Evolutionary conservation across 2,329 filamentous ascomycete species (phyloP).

Genomic region (Fusarium sarcochroum): DNA sequence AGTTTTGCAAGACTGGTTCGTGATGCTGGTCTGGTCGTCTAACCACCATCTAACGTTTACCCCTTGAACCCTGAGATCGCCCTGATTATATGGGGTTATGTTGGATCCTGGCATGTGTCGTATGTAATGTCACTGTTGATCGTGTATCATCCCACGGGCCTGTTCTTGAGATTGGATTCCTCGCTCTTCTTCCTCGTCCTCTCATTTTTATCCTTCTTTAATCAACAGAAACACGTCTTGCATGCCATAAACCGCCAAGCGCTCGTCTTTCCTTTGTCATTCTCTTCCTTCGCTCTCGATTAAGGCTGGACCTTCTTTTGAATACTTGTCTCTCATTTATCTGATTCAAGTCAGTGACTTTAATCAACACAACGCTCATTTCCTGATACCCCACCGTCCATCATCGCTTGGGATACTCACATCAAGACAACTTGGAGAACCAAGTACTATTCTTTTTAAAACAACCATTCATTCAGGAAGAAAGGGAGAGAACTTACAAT

Average conservation of each 20-base stretch:
- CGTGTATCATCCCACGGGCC: slow-evolving; percentile 36
- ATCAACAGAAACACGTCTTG: slow-evolving; percentile 22
- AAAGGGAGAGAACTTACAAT: slow-evolving; percentile 22
- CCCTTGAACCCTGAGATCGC: slow-evolving; percentile 38
- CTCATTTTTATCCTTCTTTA: slow-evolving; percentile 32
- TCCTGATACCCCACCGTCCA: slow-evolving; percentile 15
- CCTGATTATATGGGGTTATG: slow-evolving; percentile 13
- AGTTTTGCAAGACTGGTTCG: slow-evolving; percentile 18
- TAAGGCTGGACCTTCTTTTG: slow-evolving; percentile 48
- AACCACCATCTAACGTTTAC: slow-evolving; percentile 16
- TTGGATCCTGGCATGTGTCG: slow-evolving; percentile 30
- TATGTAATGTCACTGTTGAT: slow-evolving; percentile 38
- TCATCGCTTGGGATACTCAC: slow-evolving; percentile 21
- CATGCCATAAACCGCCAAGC: slow-evolving; percentile 39
- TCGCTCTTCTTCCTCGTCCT: slow-evolving; percentile 31
- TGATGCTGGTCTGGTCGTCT: slow-evolving; percentile 20
- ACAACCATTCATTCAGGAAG: slow-evolving; percentile 5
- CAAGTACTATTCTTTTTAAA: slow-evolving; percentile 18
- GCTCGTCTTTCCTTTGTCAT: slow-evolving; percentile 30
- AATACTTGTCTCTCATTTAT: slow-evolving; percentile 32
- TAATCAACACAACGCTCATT: slow-evolving; percentile 34
- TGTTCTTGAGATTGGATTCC: slow-evolving; percentile 7
- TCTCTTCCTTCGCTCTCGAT: slow-evolving; percentile 37
- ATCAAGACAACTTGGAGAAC: slow-evolving; percentile 19
- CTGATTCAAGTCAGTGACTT: slow-evolving; percentile 45